Evolutionary conservation across 2,329 filamentous ascomycete genomes (phyloP), one percentile per base, ranked within the genome.

Genomic region (Fusarium torulosum): DNA sequence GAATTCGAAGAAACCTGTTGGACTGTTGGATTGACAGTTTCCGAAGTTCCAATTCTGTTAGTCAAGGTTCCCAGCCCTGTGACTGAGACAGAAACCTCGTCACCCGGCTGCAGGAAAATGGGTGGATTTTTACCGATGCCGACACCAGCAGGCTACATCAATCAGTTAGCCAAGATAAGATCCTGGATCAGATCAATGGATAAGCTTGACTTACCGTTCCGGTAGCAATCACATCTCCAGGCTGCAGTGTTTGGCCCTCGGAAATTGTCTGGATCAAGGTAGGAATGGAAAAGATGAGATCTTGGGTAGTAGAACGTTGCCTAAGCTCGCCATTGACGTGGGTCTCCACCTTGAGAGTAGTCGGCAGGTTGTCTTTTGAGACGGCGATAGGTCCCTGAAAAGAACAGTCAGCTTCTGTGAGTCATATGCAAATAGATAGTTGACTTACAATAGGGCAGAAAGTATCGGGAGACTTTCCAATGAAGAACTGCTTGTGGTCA

Each of bases 401-500:
- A 25, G 6, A 25, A 25, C 7, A 25, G 23, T 25, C 23, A 25
- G 23, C 6, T 25, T 25, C 23, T 25, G 23, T 25, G 23, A 25
- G 23, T 25, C 7, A 25, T 9, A 7, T 25, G 23, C 23, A 25
- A 23, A 25, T 25, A 25, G 23, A 25, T 7, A 25, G 23, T 25
- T 25, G 23, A 25, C 65, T 49, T 63, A 83, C 81, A 78, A 87
- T 86, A 1, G 85, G 85, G 62, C 84, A 87, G 64, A 83, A 87
- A 0, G 84, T 86, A 70, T 88, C 84, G 0, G 81, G 75, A 0
- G 82, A 85, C 71, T 88, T 88, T 10, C 86, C 85, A 47, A 88
- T 82, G 55, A 83, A 88, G 71, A 87, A 88, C 63, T 88, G 86
- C 71, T 88, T 87, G 59, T 88, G 86, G 61, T 86, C 83, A 15